A percentile compares a stretch with the other conserved stretches of the same genome.
phyloP scores from a whole-genome alignment of 202 grass and related monocot species.

The Brachypodium distachyon region DNA sequence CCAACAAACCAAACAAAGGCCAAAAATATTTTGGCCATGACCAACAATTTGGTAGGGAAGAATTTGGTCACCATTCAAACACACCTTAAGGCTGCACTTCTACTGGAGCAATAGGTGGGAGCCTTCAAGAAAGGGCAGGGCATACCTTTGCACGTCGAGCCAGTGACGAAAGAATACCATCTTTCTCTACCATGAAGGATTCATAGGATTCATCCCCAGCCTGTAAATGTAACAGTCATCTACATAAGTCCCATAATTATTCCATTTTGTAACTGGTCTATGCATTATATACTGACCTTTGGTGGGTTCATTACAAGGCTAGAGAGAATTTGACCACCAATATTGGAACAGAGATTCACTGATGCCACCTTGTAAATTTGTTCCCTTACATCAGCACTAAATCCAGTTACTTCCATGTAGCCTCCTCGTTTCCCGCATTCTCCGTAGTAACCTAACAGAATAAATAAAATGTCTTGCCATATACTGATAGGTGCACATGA shows the following conservation, averaged over 20 bases:
- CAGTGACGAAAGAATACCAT: constrained; percentile 78
- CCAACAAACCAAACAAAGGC: too few species aligned
- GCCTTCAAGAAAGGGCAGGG: neutral
- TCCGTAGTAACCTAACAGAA: constrained; percentile 71
- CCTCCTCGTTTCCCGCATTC: constrained; percentile 99
- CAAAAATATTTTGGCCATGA: too few species aligned
- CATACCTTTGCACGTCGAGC: constrained; percentile 81
- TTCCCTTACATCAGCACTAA: constrained; percentile 84
- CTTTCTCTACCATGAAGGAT: constrained; percentile 71
- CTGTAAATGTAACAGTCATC: constrained; percentile 40
- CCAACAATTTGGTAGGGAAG: too few species aligned
- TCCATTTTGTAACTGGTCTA: neutral
- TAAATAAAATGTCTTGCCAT: neutral
- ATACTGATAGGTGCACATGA: neutral
- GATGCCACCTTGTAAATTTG: constrained; percentile 99
- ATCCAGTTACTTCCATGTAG: constrained; percentile 98
- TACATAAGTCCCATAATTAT: neutral
- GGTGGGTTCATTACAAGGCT: constrained; percentile 98
- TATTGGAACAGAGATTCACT: constrained; percentile 91
- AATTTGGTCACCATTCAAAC: too few species aligned
- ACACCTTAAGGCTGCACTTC: neutral
- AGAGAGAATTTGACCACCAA: constrained; percentile 86
- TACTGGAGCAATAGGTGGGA: neutral
- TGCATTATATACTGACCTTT: constrained; percentile 50
- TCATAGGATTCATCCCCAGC: constrained; percentile 90